Percentiles rank a stretch among this genome's conserved stretches.
phyloP scores from a whole-genome alignment of 208 protist species.

The Acanthamoeba castellanii region DNA sequence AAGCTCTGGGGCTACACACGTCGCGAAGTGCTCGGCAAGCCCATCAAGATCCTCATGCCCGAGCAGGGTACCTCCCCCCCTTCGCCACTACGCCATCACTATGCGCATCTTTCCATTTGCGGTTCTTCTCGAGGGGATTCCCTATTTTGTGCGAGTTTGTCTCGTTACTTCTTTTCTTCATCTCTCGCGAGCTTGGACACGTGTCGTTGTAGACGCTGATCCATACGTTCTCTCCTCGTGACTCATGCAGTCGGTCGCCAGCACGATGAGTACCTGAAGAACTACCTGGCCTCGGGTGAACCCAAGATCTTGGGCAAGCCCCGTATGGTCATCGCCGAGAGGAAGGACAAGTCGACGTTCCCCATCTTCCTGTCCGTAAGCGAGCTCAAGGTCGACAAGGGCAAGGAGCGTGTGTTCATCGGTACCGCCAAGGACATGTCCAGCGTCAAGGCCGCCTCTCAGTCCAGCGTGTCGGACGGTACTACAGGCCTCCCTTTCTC shows the following conservation, averaged over 20 bases:
- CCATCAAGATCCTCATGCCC: constrained; percentile 74
- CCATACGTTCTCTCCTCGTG: neutral
- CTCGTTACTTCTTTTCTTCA: neutral
- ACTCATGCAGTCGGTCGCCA: neutral
- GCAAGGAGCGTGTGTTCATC: constrained; percentile 71
- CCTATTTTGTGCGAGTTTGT: neutral
- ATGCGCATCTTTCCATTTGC: neutral
- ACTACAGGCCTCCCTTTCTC: neutral
- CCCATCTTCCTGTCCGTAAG: constrained; percentile 73
- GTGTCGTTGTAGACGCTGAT: neutral
- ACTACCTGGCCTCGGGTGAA: constrained; percentile 72
- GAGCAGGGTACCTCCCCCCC: neutral
- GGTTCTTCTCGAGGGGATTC: neutral
- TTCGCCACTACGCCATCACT: neutral
- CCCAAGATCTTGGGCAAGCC: constrained; percentile 73
- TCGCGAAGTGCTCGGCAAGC: constrained; percentile 66
- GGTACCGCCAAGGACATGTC: constrained; percentile 45
- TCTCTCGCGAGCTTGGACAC: neutral
- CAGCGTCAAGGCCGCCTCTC: neutral
- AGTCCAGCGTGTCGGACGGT: neutral
- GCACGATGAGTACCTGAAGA: constrained; percentile 74
- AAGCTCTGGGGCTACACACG: constrained; percentile 67
- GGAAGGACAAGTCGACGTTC: constrained; percentile 74
- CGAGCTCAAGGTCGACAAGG: constrained; percentile 63
- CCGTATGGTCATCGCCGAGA: constrained; percentile 49